Evolutionary conservation across 2,329 filamentous ascomycete species (phyloP).

Genomic region (Trichoderma pleuroti): DNA sequence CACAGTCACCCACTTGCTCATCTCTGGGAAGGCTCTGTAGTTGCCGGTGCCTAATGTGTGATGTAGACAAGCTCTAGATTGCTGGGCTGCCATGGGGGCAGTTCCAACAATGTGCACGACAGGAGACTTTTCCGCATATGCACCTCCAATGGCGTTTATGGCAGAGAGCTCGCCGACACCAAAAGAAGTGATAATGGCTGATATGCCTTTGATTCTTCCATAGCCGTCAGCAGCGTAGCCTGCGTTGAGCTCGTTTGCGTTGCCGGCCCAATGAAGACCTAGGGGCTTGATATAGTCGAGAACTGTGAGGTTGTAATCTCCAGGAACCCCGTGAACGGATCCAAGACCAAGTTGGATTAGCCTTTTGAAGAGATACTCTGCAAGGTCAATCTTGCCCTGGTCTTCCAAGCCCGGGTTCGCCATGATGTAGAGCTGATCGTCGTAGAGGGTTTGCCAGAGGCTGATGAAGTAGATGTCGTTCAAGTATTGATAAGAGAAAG

Average conservation of each 20-base stretch:
- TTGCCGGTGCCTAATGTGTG: slow-evolving; percentile 56
- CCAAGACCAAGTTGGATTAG: slow-evolving; percentile 56
- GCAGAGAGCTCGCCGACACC: slow-evolving; percentile 57
- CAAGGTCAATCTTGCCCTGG: slow-evolving; percentile 2
- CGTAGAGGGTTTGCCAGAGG: too few relatives aligned
- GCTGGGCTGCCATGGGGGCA: slow-evolving; percentile 41
- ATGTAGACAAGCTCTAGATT: too few relatives aligned
- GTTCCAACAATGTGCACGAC: slow-evolving; percentile 58
- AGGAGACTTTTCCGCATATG: slow-evolving; percentile 53
- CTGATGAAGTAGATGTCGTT: not conserved
- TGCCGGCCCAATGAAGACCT: slow-evolving; percentile 46
- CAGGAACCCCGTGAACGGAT: slow-evolving; percentile 51
- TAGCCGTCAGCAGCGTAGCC: slow-evolving; percentile 58
- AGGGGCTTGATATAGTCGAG: slow-evolving; percentile 37
- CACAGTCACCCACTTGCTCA: slow-evolving; percentile 47
- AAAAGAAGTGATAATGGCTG: slow-evolving; percentile 54
- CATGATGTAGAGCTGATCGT: not conserved
- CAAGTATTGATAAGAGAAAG: not conserved
- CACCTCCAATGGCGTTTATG: slow-evolving; percentile 56
- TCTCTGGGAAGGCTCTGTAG: slow-evolving; percentile 47
- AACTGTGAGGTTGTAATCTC: slow-evolving; percentile 39
- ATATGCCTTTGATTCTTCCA: slow-evolving; percentile 49
- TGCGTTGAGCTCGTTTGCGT: slow-evolving; percentile 56
- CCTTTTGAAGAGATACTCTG: slow-evolving; percentile 55
- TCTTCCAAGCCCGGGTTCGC: not conserved